Percentiles rank a stretch among this genome's conserved stretches.
Evolutionary conservation across 306 rosid genomes (phyloP).

Genomic region (Quercus berberidifolia): DNA sequence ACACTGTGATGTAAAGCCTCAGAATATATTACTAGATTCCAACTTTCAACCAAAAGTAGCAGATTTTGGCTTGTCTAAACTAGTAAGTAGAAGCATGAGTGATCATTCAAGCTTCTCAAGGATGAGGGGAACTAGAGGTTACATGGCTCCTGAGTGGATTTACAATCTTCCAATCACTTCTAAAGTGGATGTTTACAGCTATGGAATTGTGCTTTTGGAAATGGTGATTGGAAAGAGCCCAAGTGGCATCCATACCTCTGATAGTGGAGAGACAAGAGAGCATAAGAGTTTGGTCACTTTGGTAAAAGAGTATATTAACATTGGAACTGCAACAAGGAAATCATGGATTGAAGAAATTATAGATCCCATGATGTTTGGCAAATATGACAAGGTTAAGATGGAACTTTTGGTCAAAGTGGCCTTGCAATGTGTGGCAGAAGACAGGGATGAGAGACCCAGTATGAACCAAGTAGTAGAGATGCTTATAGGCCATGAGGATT

Average conservation of each 20-base stretch:
- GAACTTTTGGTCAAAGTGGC: constrained; percentile 15
- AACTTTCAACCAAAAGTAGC: no score
- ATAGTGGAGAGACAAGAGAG: no score
- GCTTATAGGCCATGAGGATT: not conserved
- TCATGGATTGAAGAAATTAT: constrained; percentile 12
- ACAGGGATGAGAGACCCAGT: constrained; percentile 20
- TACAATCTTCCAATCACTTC: constrained; percentile 29
- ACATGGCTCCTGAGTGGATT: constrained; percentile 38
- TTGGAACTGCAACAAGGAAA: not conserved
- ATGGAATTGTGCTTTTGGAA: constrained; percentile 20
- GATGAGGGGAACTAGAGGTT: constrained; percentile 34
- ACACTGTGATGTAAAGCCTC: no score
- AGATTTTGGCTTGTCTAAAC: no score
- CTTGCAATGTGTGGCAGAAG: constrained; percentile 26
- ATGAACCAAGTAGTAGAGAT: constrained; percentile 30
- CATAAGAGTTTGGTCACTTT: no score
- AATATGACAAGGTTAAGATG: constrained; percentile 7
- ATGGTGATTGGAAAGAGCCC: constrained; percentile 22
- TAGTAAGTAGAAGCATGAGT: not conserved
- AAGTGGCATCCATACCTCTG: not conserved
- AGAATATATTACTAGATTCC: no score
- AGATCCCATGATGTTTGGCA: constrained; percentile 25
- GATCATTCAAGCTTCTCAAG: constrained; percentile 16
- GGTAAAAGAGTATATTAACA: constrained; percentile 1
- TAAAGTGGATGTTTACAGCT: constrained; percentile 25